A percentile compares a stretch with the other conserved stretches of the same genome.
These are phyloP conservation scores for Colletotrichum australisinense DNA, from an alignment of 2,329 filamentous ascomycete species.

Conservation along the genomic window DNA sequence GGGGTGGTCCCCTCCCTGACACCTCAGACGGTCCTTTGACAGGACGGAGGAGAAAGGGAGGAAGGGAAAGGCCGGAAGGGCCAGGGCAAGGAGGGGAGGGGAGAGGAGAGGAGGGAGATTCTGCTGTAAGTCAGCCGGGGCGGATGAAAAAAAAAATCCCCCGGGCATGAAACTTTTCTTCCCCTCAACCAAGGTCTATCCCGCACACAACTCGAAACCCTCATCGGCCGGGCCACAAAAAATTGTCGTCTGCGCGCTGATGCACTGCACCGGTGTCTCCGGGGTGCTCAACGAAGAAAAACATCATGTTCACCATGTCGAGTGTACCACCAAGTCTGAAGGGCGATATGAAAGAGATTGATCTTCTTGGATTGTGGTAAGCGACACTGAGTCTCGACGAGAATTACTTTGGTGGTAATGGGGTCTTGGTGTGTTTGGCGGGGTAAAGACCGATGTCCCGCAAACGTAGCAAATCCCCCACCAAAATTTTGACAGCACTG, in stretches of 20 bases:
- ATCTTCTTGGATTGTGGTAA: background rate
- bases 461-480: background rate
- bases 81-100: background rate
- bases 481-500: background rate
- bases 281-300: background rate
- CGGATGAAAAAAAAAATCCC: background rate
- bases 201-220: slow-evolving; percentile 18
- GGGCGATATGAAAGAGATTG: background rate
- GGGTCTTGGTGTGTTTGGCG: background rate
- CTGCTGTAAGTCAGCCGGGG: background rate
- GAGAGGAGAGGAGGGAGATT: background rate
- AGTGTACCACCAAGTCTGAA: background rate
- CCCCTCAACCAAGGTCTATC: slow-evolving; percentile 1
- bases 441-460: background rate
- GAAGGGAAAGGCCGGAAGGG: background rate
- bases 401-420: background rate
- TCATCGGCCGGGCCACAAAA: slow-evolving; percentile 8
- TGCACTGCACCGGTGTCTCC: background rate
- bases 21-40: background rate
- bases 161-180: slow-evolving; percentile 4
- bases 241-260: background rate
- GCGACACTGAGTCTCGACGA: background rate
- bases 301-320: background rate
- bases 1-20: background rate
- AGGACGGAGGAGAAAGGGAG: background rate